Base-by-base conservation (phyloP, 495 filamentous ascomycete genomes). In the Lasiosphaeris hirsuta region DNA sequence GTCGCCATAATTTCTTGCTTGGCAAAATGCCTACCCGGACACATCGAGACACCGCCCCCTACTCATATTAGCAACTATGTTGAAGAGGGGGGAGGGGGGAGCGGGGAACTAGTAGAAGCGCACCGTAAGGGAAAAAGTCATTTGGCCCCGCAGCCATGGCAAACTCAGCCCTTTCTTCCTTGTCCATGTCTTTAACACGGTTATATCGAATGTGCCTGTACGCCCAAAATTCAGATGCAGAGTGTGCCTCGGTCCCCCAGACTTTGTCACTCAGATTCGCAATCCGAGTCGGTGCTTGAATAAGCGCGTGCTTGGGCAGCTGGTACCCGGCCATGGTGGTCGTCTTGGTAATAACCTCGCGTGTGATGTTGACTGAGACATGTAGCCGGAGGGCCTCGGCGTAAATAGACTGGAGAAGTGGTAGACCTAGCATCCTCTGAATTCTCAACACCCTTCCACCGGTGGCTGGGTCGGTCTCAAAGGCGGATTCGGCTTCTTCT, bases 11-110 rank as follows among this genome's bases (percentile, higher is more conserved):
- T 74, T 54, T 78, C 66, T 54, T 59, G 56, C 41, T 59, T 59
- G 38, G 56, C 56, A 40, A 82, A 76, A 17, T 63, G 53, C 17
- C 76, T 73, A 15, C 78, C 71, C 19, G 81, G 75, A 40, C 76
- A 76, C 9, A 72, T 70, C 7, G 45, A 42, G 11, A 51, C 15
- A 1, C 48, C 48, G 11, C 48, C 48, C 3, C 48, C 48, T 51
- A 19, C 14, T 15, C 1, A 23, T 49, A 18, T 51, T 51, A 51
- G 48, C 14, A 11, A 8, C 10, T 37, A 10, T 3, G 11, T 40
- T n/a, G 19, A 38, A 15, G 18, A 18, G 10, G 7, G 15, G 23
- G 15, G 33, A 1, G 10, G n/a, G n/a, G 14, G 5, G n/a, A n/a
- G n/a, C n/a, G n/a, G n/a, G 44, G 23, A 30, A 2, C 23, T 30